Evolutionary conservation across 2,329 filamentous ascomycete genomes (phyloP), one percentile per base, ranked within the genome.

Genomic region (Curvularia sp.): DNA sequence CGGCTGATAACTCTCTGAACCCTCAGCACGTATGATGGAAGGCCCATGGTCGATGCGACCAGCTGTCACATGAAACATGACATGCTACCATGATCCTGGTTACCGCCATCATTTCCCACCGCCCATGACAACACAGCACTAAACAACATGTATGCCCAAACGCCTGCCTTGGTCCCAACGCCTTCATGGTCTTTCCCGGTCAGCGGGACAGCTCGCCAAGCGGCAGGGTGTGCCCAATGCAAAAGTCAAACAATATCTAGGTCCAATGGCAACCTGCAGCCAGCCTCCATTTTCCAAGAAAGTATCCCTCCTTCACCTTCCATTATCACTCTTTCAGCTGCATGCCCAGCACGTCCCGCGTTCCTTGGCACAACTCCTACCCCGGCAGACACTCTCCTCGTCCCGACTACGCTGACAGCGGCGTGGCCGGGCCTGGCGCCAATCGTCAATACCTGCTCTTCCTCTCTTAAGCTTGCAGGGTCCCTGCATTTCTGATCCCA

Each of bases 331-430:
- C 65, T 53, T 59, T 61, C 51, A 58, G 45, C 60, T 69, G 71
- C 66, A 71, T 65, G 67, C 70, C 68, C 60, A 62, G 66, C 42
- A 60, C 57, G 61, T 70, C 67, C 67, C 53, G 66, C 67, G 55
- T 59, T 61, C 34, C 73, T 74, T 75, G 71, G 73, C 71, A 53
- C 47, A 60, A 47, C 57, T 62, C 53, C 47, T 46, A 52, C 25
- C 59, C 68, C 68, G 68, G 74, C 53, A 74, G 74, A 72, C 68
- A 55, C 68, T 70, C 59, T 70, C 72, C 70, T 59, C 67, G 51
- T 62, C 53, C 58, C 63, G 61, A 60, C 62, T 63, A 53, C 54
- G 66, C 69, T 66, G 66, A 68, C 63, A 71, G 66, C 62, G 60
- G 61, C 65, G 63, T 73, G 64, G 63, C 69, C 71, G 61, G 57